Base-by-base conservation (phyloP, 2,329 filamentous ascomycete genomes). In the Cryphonectria parasitica region DNA sequence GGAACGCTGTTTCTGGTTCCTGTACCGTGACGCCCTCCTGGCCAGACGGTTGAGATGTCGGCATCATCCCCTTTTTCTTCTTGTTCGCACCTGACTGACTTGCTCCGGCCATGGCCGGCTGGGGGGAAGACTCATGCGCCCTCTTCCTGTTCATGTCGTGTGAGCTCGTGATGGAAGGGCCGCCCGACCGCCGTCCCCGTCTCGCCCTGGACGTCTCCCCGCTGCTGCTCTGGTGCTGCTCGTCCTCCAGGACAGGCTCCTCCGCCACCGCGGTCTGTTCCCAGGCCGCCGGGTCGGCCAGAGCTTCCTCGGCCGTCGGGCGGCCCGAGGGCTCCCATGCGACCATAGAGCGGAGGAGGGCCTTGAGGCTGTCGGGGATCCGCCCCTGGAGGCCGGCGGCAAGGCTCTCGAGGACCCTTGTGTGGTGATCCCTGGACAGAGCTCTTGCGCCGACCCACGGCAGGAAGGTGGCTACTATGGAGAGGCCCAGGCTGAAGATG, bases 311-410 rank as follows among this genome's bases (percentile, higher is more conserved):
- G 49, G 64, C 64, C 15, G 45, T 58, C 11, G 64, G 64, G 11
- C 64, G 64, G 13, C 56, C 45, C 10, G 64, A 25, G 28, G 64
- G 45, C 10, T 66, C 45, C 64, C 64, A 66, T n/a, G 49, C 64
- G n/a, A 66, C 25, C 64, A 66, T 66, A 39, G 64, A 54, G 31
- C 64, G 43, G 28, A 66, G 45, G 49, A 66, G 28, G 28, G 64
- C 49, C 17, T 7, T 28, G 19, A 66, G 64, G 31, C 45, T 49
- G 22, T 41, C 45, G 8, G 64, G 45, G 28, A 66, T 66, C 31
- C 61, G 11, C 22, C 39, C n/a, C 36, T 64, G 61, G 36, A 64
- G 61, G 39, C 61, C n/a, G n/a, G 34, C 63, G 13, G 34, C 45
- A n/a, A 65, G 63, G 41, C 52, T 43, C 45, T 28, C 63, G 22